A percentile compares a stretch with the other conserved stretches of the same genome.
Conservation (phyloP, 306 rosid species). For the Prunus dulcis region DNA sequence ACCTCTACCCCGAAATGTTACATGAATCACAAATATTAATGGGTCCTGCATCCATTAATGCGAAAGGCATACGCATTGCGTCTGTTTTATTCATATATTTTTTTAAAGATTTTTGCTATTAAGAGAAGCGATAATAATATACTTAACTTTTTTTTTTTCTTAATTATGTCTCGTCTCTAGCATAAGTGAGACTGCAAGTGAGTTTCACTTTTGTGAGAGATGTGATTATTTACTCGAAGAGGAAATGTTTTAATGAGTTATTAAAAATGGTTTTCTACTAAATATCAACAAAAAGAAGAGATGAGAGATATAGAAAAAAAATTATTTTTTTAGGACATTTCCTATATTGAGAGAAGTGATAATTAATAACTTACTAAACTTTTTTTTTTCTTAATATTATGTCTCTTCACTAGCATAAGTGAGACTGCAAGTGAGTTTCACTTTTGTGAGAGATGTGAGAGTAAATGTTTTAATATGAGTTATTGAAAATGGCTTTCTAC, state of each 20-base stretch:
- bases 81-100: background rate
- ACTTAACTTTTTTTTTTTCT: too few relatives aligned
- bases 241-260: too few relatives aligned
- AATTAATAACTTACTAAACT: too few relatives aligned
- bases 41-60: background rate
- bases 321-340: background rate
- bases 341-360: accelerated
- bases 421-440: too few relatives aligned
- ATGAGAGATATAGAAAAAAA: background rate
- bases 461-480: too few relatives aligned
- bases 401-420: too few relatives aligned
- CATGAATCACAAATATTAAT: background rate
- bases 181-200: too few relatives aligned
- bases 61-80: background rate
- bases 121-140: accelerated
- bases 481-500: too few relatives aligned
- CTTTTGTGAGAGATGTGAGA: background rate
- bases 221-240: too few relatives aligned
- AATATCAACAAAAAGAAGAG: background rate
- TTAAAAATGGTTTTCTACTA: too few relatives aligned
- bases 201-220: background rate
- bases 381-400: too few relatives aligned
- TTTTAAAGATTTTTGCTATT: accelerated
- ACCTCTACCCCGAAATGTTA: background rate
- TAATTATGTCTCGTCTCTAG: too few relatives aligned